Percentiles rank a stretch among this genome's conserved stretches.
Evolutionary conservation across 2,329 filamentous ascomycete genomes (phyloP).

Genomic region (Colletotrichum gloeosporioides): DNA sequence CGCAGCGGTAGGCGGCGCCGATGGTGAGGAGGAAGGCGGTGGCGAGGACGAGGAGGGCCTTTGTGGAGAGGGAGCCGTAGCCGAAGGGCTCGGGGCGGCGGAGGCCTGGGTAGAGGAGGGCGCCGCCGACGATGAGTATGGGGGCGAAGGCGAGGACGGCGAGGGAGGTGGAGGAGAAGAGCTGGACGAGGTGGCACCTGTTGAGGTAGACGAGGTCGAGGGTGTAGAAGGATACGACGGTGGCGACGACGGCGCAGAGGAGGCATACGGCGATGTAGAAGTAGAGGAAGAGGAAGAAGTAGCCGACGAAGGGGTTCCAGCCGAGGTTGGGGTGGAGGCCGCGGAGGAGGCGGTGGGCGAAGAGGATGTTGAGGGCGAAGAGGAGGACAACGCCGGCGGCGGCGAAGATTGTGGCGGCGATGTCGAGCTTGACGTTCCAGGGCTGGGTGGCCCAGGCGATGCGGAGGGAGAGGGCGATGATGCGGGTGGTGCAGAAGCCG

Average conservation of each 20-base stretch:
- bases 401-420: constrained; percentile 73
- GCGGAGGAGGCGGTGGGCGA: constrained; percentile 76
- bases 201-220: constrained; percentile 52
- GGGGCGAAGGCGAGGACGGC: constrained; percentile 66
- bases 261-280: constrained; percentile 63
- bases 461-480: constrained; percentile 54
- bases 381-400: constrained; percentile 77
- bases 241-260: constrained; percentile 68
- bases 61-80: constrained; percentile 68
- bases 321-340: constrained; percentile 74
- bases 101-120: constrained; percentile 40
- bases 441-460: constrained; percentile 57
- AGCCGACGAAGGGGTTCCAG: constrained; percentile 63
- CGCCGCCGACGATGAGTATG: constrained; percentile 56
- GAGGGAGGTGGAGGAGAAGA: constrained; percentile 70
- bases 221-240: constrained; percentile 72
- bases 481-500: constrained; percentile 63
- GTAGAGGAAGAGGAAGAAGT: constrained; percentile 63
- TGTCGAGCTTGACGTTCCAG: constrained; percentile 45
- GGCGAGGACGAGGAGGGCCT: constrained; percentile 68
- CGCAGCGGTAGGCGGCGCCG: constrained; percentile 73
- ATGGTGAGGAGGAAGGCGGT: constrained; percentile 66
- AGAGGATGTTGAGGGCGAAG: constrained; percentile 80
- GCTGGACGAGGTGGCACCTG: constrained; percentile 68
- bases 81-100: constrained; percentile 59